Evolutionary conservation across 2,329 filamentous ascomycete species (phyloP).

Genomic region (Botrytis fabae): DNA sequence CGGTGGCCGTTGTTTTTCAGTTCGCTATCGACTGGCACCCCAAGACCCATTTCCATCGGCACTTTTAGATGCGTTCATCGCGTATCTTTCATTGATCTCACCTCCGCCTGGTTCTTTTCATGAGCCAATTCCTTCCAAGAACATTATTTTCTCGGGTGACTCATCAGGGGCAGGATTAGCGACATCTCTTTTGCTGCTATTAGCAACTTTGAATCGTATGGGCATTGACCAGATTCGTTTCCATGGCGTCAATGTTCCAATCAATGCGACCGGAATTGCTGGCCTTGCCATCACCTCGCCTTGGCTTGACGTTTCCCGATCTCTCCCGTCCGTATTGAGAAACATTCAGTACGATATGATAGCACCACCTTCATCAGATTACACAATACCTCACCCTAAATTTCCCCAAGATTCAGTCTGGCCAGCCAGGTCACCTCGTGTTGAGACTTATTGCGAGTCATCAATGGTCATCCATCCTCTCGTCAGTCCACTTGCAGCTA

Average conservation of each 20-base stretch:
- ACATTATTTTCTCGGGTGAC: constrained; percentile 74
- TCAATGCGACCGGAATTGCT: constrained; percentile 65
- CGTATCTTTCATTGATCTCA: constrained; percentile 67
- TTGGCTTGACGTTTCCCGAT: constrained; percentile 71
- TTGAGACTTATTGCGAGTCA: constrained; percentile 56
- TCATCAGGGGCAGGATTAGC: constrained; percentile 71
- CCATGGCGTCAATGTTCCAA: constrained; percentile 52
- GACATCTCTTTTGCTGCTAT: constrained; percentile 65
- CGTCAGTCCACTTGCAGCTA: constrained; percentile 59
- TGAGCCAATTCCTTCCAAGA: constrained; percentile 59
- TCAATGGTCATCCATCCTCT: constrained; percentile 64
- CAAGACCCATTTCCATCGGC: constrained; percentile 74
- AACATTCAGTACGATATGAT: constrained; percentile 66
- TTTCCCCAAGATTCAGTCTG: constrained; percentile 55
- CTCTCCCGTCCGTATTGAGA: constrained; percentile 54
- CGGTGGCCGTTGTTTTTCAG: constrained; percentile 61
- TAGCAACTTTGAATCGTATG: constrained; percentile 61
- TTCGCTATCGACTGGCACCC: constrained; percentile 74
- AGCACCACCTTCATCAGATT: constrained; percentile 48
- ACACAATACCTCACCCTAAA: constrained; percentile 38
- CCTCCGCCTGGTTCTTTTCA: constrained; percentile 69
- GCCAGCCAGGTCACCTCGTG: constrained; percentile 57
- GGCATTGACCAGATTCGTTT: constrained; percentile 52
- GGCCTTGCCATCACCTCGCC: constrained; percentile 63
- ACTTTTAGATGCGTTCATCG: constrained; percentile 69